Base-by-base conservation (phyloP, 2,329 filamentous ascomycete genomes). In the Fusarium goolgardi region DNA sequence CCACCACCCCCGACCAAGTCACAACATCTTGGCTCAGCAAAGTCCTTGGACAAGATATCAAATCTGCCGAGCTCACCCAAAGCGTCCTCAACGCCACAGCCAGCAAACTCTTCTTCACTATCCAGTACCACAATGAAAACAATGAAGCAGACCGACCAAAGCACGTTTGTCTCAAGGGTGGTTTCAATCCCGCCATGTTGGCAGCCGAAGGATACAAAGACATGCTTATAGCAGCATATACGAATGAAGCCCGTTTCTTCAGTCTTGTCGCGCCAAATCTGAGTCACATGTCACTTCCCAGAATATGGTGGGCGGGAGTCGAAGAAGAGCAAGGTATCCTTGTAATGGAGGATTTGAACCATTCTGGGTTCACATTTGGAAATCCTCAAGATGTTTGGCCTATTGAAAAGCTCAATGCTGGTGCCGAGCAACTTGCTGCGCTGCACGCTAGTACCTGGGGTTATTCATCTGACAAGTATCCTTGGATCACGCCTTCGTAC, bases 381-480 rank as follows among this genome's bases (percentile, higher is more conserved):
- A 39, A 55, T 6, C 52, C 50, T 5, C 27, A 58, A 2, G 35
- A 66, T 3, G 7, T 62, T 2, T 69, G 62, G 62, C 10, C 49
- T 1, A 37, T 46, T 4, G 9, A 54, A 0, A 46, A 31, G 1
- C 21, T 31, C 1, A 37, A 25, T 3, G 8, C 7, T 3, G 21
- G 35, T 12, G 43, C 63, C 1, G 39, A 55, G 16, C 62, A 66
- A n/a, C 23, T 70, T 3, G 67, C 62, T 15, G 39, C 23, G 0
- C 15, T 69, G 2, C 67, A 69, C 27, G 54, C 51, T 5, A 52
- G 46, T 1, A 64, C 53, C 4, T 69, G 62, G 67, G 63, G 56
- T 0, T 41, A 37, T 29, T 49, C 43, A 1, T 18, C 12, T 9
- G 20, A 12, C 1, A 45, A 65, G 4, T 59, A 58, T 15, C 44